phyloP scores from a whole-genome alignment of 768 basidiomycete genomes.

The Panus rudis region DNA sequence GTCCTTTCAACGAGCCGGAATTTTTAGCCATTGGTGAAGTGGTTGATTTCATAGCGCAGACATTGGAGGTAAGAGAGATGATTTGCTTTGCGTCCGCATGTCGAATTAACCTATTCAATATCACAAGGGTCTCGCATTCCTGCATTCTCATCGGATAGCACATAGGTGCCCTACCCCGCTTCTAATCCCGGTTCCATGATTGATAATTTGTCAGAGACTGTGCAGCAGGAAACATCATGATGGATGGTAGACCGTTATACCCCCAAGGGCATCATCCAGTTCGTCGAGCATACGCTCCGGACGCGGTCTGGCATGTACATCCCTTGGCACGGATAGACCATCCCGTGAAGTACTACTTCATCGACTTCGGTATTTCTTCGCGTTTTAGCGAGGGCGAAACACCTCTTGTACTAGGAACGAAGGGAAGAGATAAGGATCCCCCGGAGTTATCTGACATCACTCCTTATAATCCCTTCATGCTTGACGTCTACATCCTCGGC shows the following conservation, averaged over 20 bases:
- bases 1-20: constrained; percentile 20
- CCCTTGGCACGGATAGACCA: constrained; percentile 12
- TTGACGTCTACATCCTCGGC: constrained; percentile 21
- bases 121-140: constrained; percentile 11
- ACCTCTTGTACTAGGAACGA: constrained; percentile 7
- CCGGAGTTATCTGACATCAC: constrained; percentile 15
- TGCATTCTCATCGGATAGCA: constrained; percentile 11
- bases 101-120: too few species aligned
- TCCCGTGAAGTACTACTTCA: constrained; percentile 18
- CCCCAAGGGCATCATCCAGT: constrained; percentile 14
- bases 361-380: constrained; percentile 17
- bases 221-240: constrained; percentile 9
- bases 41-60: constrained; percentile 3
- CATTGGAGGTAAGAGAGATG: neutral
- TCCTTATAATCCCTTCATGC: constrained; percentile 20
- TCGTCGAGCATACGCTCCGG: constrained; percentile 13
- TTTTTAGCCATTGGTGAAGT: constrained; percentile 14
- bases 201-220: constrained; percentile 25
- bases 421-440: constrained; percentile 17
- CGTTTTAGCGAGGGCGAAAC: neutral
- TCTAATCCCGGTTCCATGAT: constrained; percentile 20
- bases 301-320: constrained; percentile 1
- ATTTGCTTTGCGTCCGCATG: constrained; percentile 8
- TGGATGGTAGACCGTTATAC: constrained; percentile 12
- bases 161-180: constrained; percentile 10